Base-by-base conservation (phyloP, 2,329 filamentous ascomycete genomes). In the Rutstroemia sp. region DNA sequence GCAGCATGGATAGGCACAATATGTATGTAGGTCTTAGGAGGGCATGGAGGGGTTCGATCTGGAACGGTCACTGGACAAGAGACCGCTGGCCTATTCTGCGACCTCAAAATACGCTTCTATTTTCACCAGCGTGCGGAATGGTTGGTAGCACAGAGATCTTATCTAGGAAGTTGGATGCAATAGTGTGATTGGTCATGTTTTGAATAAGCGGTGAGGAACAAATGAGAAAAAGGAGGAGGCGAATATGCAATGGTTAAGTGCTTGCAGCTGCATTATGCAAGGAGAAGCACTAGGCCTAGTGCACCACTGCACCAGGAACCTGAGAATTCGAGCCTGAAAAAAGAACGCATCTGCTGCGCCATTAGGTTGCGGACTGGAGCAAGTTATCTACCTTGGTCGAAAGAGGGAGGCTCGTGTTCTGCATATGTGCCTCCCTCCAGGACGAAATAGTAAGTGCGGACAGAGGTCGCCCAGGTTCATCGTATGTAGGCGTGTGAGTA, bases 221-320 rank as follows among this genome's bases (percentile, higher is more conserved):
- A 16, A 25, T 12, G 30, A 12, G 30, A 34, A 34, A 34, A 30
- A 50, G 45, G 45, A 54, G 37, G 46, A 54, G 52, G 52, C 45
- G 45, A 50, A 54, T 44, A 54, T 55, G 47, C 53, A 55, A 38
- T 55, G 53, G 47, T 38, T 38, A 51, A 51, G 53, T 55, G 38
- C 47, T 27, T 55, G 53, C 53, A 55, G 38, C n/a, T 51, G 27
- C 44, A 41, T 44, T 37, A 55, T 55, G 53, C 53, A 55, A 55
- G 47, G 53, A 44, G 39, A 37, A n/a, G 16, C 37, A 30, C 8
- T 10, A 16, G 10, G 16, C 16, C 19, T 46, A 34, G 19, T 45
- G 3, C 37, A 41, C 38, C 23, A 34, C 10, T 45, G 3, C 37
- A 41, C 38, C 23, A 45, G 51, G 25, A 19, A 27, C 41, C n/a